Evolutionary conservation across 2,329 filamentous ascomycete genomes (phyloP).

Genomic region (Tolypocladium paradoxum): DNA sequence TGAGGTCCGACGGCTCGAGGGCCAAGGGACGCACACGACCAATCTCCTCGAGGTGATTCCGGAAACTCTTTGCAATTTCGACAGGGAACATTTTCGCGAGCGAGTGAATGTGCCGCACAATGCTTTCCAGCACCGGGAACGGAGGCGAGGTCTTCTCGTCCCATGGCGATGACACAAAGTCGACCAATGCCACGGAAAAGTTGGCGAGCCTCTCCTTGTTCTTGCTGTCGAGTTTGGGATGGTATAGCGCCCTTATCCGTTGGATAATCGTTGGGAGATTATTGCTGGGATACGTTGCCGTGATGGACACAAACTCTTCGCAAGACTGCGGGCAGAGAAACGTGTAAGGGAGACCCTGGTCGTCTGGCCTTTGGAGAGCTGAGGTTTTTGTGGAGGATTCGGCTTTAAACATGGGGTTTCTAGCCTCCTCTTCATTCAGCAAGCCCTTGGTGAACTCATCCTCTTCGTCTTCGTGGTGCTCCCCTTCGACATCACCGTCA

Average conservation of each 20-base stretch:
- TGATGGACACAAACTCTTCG: constrained; percentile 59
- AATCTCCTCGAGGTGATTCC: constrained; percentile 56
- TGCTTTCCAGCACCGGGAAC: constrained; percentile 61
- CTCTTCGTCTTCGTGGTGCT: constrained; percentile 34
- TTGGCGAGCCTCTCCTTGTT: constrained; percentile 75
- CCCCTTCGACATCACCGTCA: constrained; percentile 29
- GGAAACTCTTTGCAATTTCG: constrained; percentile 67
- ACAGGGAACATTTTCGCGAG: constrained; percentile 76
- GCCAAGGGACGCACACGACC: constrained; percentile 35
- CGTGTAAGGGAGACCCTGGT: constrained; percentile 62
- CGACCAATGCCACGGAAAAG: constrained; percentile 56
- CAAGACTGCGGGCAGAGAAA: constrained; percentile 77
- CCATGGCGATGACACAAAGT: constrained; percentile 44
- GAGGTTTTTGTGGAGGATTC: constrained; percentile 30
- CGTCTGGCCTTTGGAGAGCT: constrained; percentile 28
- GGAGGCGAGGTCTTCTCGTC: constrained; percentile 34
- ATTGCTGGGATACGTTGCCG: constrained; percentile 47
- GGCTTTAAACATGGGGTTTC: constrained; percentile 39
- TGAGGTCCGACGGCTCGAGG: constrained; percentile 59
- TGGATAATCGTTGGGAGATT: constrained; percentile 73
- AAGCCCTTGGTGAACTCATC: constrained; percentile 66
- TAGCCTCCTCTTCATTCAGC: constrained; percentile 46
- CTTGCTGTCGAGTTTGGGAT: constrained; percentile 71
- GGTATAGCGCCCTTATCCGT: constrained; percentile 82
- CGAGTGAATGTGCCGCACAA: constrained; percentile 87